Evolutionary conservation across 2,329 filamentous ascomycete genomes (phyloP).

Genomic region (Xylariales sp.): DNA sequence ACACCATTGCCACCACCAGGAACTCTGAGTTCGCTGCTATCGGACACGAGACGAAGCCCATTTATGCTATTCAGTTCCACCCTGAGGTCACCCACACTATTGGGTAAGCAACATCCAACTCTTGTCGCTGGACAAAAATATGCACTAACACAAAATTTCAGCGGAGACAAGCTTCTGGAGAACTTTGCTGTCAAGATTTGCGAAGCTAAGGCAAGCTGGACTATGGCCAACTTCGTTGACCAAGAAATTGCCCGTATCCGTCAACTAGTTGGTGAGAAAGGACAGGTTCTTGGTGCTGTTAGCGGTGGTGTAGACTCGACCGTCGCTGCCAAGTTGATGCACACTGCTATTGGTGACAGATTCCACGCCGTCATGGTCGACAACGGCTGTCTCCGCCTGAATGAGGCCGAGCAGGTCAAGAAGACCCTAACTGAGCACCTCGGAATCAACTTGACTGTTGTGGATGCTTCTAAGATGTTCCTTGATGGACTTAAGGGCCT

Average conservation of each 20-base stretch:
- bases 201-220: conserved; percentile 72
- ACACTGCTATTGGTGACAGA: conserved; percentile 76
- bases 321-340: conserved; percentile 81
- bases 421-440: conserved; percentile 73
- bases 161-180: no score
- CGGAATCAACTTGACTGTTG: conserved; percentile 85
- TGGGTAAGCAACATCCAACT: conserved; percentile 61
- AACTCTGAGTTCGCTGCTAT: conserved; percentile 81
- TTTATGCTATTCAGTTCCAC: conserved; percentile 83
- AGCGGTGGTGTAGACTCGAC: conserved; percentile 87
- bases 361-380: conserved; percentile 85
- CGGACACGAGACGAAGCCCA: conserved; percentile 63
- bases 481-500: conserved; percentile 72
- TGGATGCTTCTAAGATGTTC: conserved; percentile 76
- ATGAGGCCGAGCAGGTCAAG: conserved; percentile 81
- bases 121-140: no score
- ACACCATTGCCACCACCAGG: conserved; percentile 66
- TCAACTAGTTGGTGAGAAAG: conserved; percentile 73
- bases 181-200: conserved; percentile 89
- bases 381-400: conserved; percentile 74
- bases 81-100: conserved; percentile 67
- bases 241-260: conserved; percentile 79
- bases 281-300: conserved; percentile 75
- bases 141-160: no score
- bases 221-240: conserved; percentile 78